These are phyloP conservation scores for Solanum hybrid DNA, from an alignment of 305 asterid genomes.

Conservation along the genomic window DNA sequence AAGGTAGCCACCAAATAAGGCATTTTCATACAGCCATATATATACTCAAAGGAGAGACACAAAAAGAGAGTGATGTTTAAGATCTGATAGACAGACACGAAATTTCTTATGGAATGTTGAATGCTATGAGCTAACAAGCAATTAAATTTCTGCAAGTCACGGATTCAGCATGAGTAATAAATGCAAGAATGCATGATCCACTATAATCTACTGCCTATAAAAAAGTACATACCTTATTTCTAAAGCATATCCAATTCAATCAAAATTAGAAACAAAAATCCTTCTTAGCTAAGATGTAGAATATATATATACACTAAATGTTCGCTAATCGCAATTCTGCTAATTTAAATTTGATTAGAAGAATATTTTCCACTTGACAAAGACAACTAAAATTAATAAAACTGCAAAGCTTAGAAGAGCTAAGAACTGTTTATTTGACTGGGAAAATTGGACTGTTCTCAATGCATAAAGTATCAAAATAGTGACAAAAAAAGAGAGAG, in stretches of 20 bases:
- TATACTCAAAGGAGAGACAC: not conserved
- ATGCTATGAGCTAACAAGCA: slow-evolving; percentile 27
- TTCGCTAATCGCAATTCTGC: not conserved
- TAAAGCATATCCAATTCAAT: not conserved
- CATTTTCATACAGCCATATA: not conserved
- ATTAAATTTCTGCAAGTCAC: slow-evolving; percentile 38
- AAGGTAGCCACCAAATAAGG: not conserved
- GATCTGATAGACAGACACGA: slow-evolving; percentile 18
- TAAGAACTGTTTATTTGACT: not conserved
- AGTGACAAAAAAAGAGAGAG: not conserved
- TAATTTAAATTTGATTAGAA: not conserved
- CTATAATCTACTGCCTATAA: not conserved
- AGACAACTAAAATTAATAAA: not conserved
- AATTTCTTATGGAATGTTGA: slow-evolving; percentile 29
- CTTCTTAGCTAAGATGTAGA: not conserved
- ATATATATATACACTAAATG: not conserved
- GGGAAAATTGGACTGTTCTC: not conserved
- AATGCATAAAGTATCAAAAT: not conserved
- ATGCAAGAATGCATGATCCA: slow-evolving; percentile 20
- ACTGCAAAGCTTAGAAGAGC: not conserved
- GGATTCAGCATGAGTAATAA: slow-evolving; percentile 39
- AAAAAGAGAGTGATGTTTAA: slow-evolving; percentile 3
- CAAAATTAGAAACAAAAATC: not conserved
- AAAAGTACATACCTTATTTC: not conserved
- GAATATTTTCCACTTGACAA: not conserved